Evolutionary conservation across 2,329 filamentous ascomycete genomes (phyloP), one percentile per base, ranked within the genome.

Genomic region (Beauveria rudraprayagi): DNA sequence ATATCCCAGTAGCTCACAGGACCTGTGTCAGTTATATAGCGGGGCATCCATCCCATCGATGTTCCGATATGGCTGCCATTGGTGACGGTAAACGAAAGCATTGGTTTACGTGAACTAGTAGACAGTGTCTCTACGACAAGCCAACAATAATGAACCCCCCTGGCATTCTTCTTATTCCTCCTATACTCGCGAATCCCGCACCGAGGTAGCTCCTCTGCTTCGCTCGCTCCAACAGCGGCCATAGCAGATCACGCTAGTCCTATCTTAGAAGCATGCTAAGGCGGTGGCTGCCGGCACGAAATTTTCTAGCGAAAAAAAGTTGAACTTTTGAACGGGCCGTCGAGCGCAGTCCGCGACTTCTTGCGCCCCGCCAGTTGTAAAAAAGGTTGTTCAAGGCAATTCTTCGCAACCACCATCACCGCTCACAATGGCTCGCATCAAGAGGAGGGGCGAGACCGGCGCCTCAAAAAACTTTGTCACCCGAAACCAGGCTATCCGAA

Each of bases 401-500:
- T 47, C 47, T 37, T 61, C 46, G 51, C 58, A 61, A 55, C 58
- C 58, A 55, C 51, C 14, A 48, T 16, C 30, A 55, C 51, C 58
- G n/a, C 43, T 58, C 40, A 17, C 65, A 67, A 84, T 95, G 91
- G 84, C 79, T 61, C 87, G 86, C 70, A 88, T 92, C 69, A 95
- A 94, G 86, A 95, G 91, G 83, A 97, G 93, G 80, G 92, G 92
- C 72, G 86, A 90, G 74, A 83, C 92, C 73, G 94, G 94, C 75
- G 89, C 91, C 75, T 92, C 92, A 79, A 96, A 94, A 80, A 99
- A 99, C 83, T 99, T 93, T 81, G 92, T 99, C 69, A 99, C 94
- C 62, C 85, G 94, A 75, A 97, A 93, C 47, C 92, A 97, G 80
- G 94, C 94, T 51, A 91, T 99, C 70, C 91, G 92, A 76, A 99